Conservation (phyloP, 192 early-diverging fungal genomes). For the Phlyctochytrium planicorne region DNA sequence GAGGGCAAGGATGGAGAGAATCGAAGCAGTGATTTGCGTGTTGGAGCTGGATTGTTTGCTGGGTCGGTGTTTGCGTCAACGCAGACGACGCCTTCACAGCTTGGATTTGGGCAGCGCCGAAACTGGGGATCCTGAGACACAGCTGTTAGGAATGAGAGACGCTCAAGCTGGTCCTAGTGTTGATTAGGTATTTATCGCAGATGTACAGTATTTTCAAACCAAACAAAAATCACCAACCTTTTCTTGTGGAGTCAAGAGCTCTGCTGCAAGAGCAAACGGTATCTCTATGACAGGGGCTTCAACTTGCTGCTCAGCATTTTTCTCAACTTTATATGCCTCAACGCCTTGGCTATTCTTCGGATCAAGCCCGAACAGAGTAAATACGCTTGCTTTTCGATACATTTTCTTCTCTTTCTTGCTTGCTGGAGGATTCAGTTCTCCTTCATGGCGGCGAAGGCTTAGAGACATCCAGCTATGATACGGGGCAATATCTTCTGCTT, state of each 20-base stretch:
- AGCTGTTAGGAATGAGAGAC: slow-evolving; percentile 10
- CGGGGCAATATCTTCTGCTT: no score
- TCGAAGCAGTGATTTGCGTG: neutral
- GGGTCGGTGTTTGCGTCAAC: slow-evolving; percentile 2
- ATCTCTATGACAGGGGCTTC: slow-evolving; percentile 5
- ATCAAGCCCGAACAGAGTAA: neutral
- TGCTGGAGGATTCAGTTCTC: neutral
- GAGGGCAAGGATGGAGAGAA: neutral
- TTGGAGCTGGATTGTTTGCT: no score
- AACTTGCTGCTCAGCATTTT: neutral
- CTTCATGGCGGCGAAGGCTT: neutral
- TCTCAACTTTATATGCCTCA: slow-evolving; percentile 1
- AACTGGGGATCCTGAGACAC: slow-evolving; percentile 7
- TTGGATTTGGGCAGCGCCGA: slow-evolving; percentile 13
- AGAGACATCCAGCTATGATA: neutral
- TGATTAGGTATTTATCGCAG: neutral
- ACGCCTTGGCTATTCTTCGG: neutral
- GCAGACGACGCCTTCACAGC: slow-evolving; percentile 15
- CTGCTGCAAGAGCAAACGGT: slow-evolving; percentile 6
- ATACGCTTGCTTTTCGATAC: neutral
- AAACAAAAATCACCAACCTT: no score
- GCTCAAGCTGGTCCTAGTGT: slow-evolving; percentile 11
- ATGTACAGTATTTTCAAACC: neutral
- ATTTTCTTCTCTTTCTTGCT: neutral
- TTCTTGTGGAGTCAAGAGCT: slow-evolving; percentile 5